Percentiles rank a stretch among this genome's conserved stretches.
These are phyloP conservation scores for Claviceps quebecensis DNA, from an alignment of 2,329 filamentous ascomycete genomes.

Conservation along the genomic window DNA sequence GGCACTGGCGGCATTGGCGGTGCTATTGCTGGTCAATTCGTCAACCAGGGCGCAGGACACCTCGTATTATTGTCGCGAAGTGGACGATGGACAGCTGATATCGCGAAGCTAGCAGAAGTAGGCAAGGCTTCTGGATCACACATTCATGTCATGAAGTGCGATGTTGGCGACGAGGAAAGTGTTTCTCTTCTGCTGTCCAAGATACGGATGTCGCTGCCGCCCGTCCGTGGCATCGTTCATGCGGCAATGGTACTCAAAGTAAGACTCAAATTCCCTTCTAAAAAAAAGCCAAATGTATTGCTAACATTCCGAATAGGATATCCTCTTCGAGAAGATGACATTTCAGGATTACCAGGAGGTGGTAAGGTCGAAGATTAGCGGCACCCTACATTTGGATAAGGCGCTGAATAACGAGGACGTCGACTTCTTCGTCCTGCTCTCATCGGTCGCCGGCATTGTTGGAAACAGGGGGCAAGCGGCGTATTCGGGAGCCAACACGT, in stretches of 20 bases:
- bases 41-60: constrained; percentile 31
- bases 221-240: constrained; percentile 31
- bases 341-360: constrained; percentile 33
- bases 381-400: constrained; percentile 39
- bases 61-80: constrained; percentile 35
- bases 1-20: constrained; percentile 37
- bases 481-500: constrained; percentile 37
- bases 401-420: constrained; percentile 24
- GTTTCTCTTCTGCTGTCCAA: constrained; percentile 15
- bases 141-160: constrained; percentile 32
- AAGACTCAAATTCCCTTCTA: constrained; percentile 1
- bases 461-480: constrained; percentile 38
- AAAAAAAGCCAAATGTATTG: too few relatives aligned
- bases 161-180: constrained; percentile 27
- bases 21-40: constrained; percentile 35
- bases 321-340: constrained; percentile 39
- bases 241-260: constrained; percentile 28
- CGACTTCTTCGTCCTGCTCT: constrained; percentile 42
- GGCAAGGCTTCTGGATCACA: constrained; percentile 23
- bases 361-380: constrained; percentile 36
- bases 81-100: constrained; percentile 25
- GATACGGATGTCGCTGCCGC: constrained; percentile 15
- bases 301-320: constrained; percentile 19
- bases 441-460: constrained; percentile 35
- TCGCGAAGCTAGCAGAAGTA: constrained; percentile 27